Base-by-base conservation (phyloP, 1,139 yeast genomes). In the Pichia sp. region DNA sequence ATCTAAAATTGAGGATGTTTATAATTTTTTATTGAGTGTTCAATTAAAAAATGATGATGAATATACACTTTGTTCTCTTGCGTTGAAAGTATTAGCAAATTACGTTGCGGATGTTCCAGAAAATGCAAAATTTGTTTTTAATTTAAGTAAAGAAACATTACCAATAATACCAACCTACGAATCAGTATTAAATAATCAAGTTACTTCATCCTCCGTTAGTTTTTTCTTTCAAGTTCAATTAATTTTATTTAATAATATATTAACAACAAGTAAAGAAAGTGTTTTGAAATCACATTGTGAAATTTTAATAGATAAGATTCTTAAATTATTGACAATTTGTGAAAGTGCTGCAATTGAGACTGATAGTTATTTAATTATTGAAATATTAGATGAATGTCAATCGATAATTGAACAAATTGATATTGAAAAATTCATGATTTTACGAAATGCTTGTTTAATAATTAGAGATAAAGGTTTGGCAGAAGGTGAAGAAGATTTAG, bases 31-130 rank as follows among this genome's bases (percentile, higher is more conserved):
- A 4, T 22, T 20, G 9, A 22, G n/a, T 9, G 27, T 16, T n/a
- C 31, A 25, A n/a, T 22, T 22, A 29, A 31, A 27, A 11, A 26
- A 6, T n/a, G n/a, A 27, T 8, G 23, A 16, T 26, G 24, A 28
- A 16, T 25, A 9, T 8, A 30, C 35, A 16, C 3, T 37, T 3
- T 28, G 40, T 34, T 30, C 32, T 10, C 20, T 39, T 20, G 35
- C 41, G 8, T 26, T 37, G 7, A 49, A 48, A 41, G 45, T 51
- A 4, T 36, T 57, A 30, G 53, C 54, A 5, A 58, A 58, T 37
- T 55, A 49, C 40, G 58, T 57, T 22, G 57, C 61, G 1, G 60
- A 58, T 30, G 47, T 49, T 3, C 34, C 36, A 2, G 51, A 41
- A 11, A 51, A 51, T 41, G 30, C 46, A 6, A 7, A 26, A 25